These are phyloP conservation scores for Discostella stelligera DNA, from an alignment of 352 stramenopile species.

Conservation along the genomic window DNA sequence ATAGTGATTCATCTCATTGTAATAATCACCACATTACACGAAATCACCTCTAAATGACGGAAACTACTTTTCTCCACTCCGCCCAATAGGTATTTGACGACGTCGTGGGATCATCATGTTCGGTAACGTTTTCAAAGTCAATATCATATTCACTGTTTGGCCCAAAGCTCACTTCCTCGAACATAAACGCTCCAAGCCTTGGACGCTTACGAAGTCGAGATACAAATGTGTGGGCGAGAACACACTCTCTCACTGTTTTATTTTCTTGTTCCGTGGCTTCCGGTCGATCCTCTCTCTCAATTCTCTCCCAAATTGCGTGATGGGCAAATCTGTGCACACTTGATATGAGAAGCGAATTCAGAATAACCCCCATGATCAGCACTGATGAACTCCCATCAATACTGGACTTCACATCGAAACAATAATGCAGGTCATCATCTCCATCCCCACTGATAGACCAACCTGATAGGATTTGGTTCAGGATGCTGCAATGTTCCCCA, in stretches of 20 bases:
- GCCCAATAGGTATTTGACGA: constrained; percentile 41
- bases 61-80: constrained; percentile 58
- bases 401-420: constrained; percentile 79
- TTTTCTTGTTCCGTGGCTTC: constrained; percentile 41
- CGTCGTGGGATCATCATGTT: constrained; percentile 30
- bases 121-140: constrained; percentile 53
- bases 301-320: constrained; percentile 64
- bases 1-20: not conserved
- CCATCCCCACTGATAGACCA: constrained; percentile 31
- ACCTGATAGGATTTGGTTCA: constrained; percentile 70
- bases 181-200: constrained; percentile 41
- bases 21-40: not conserved
- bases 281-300: constrained; percentile 56
- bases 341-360: constrained; percentile 71
- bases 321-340: constrained; percentile 66
- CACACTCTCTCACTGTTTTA: constrained; percentile 44
- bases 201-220: constrained; percentile 35
- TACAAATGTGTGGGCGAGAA: constrained; percentile 51
- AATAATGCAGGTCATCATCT: constrained; percentile 68
- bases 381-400: constrained; percentile 60
- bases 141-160: constrained; percentile 50
- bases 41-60: constrained; percentile 43
- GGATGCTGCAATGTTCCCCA: constrained; percentile 74
- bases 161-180: constrained; percentile 56
- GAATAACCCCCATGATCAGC: constrained; percentile 65